Evolutionary conservation across 2,329 filamentous ascomycete species (phyloP).

Genomic region (Stagonosporopsis chrysanthemi): DNA sequence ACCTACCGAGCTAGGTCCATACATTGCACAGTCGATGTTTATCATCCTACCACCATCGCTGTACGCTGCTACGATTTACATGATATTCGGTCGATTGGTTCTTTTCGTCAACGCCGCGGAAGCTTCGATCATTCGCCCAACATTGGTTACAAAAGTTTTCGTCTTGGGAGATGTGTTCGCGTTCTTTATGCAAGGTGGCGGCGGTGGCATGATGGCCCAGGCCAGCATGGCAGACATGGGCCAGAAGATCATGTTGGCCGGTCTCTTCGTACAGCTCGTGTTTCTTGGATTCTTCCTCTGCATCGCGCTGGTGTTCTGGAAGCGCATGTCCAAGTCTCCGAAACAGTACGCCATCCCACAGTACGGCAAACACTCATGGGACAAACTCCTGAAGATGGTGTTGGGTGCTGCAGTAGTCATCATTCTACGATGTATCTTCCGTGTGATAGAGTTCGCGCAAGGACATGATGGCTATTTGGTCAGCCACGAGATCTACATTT

Average conservation of each 20-base stretch:
- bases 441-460: conserved; percentile 57
- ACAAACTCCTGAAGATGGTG: conserved; percentile 52
- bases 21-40: conserved; percentile 50
- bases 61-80: conserved; percentile 56
- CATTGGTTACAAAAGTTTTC: conserved; percentile 62
- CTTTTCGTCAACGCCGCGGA: conserved; percentile 49
- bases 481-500: conserved; percentile 54
- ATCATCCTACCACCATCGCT: conserved; percentile 54
- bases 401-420: conserved; percentile 56
- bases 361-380: conserved; percentile 46
- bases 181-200: conserved; percentile 58
- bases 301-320: conserved; percentile 33
- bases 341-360: conserved; percentile 23
- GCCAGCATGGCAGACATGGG: conserved; percentile 23
- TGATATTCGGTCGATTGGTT: conserved; percentile 53
- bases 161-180: conserved; percentile 61
- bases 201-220: conserved; percentile 36
- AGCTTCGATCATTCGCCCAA: conserved; percentile 52
- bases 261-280: conserved; percentile 34
- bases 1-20: conserved; percentile 29
- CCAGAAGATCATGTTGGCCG: conserved; percentile 34
- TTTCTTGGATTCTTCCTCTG: conserved; percentile 36
- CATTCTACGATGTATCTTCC: conserved; percentile 58
- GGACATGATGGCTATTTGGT: conserved; percentile 56
- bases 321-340: conserved; percentile 28